These are phyloP conservation scores for Talaromyces amestolkiae DNA, from an alignment of 2,329 filamentous ascomycete genomes.

Conservation along the genomic window DNA sequence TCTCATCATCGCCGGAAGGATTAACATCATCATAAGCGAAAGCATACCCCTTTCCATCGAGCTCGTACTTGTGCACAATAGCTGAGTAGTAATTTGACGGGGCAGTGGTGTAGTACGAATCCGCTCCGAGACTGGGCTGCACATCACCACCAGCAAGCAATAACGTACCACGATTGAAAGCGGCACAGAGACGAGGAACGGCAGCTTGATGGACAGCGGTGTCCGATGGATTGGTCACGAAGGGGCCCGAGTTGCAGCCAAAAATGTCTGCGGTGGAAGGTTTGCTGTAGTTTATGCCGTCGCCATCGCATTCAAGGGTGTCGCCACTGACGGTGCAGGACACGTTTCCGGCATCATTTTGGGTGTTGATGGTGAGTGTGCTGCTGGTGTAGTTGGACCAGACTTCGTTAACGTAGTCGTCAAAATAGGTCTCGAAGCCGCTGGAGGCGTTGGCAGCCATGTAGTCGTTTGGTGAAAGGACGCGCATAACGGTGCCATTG, in stretches of 20 bases:
- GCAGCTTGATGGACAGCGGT: slow-evolving; percentile 45
- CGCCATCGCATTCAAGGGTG: slow-evolving; percentile 42
- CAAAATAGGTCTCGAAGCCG: slow-evolving; percentile 54
- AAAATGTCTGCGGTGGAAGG: slow-evolving; percentile 50
- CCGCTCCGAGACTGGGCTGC: slow-evolving; percentile 41
- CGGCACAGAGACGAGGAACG: slow-evolving; percentile 52
- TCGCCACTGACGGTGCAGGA: slow-evolving; percentile 44
- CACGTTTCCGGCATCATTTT: slow-evolving; percentile 52
- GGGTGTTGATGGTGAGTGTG: slow-evolving; percentile 55
- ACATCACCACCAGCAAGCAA: slow-evolving; percentile 48
- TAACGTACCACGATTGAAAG: slow-evolving; percentile 51
- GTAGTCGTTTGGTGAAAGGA: slow-evolving; percentile 55
- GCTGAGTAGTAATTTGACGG: slow-evolving; percentile 46
- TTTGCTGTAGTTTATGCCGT: slow-evolving; percentile 46
- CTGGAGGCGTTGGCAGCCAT: slow-evolving; percentile 42
- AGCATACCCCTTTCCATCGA: slow-evolving; percentile 61
- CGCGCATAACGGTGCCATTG: slow-evolving; percentile 47
- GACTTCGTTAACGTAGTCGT: slow-evolving; percentile 51
- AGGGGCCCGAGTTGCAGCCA: slow-evolving; percentile 52
- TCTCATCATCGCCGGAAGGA: slow-evolving; percentile 55
- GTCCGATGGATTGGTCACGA: slow-evolving; percentile 39
- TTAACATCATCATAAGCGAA: slow-evolving; percentile 70
- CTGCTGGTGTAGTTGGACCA: slow-evolving; percentile 51
- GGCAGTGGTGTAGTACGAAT: slow-evolving; percentile 11
- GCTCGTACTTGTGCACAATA: slow-evolving; percentile 60